phyloP scores from a whole-genome alignment of 768 basidiomycete species.

The Russula dissimulans region DNA sequence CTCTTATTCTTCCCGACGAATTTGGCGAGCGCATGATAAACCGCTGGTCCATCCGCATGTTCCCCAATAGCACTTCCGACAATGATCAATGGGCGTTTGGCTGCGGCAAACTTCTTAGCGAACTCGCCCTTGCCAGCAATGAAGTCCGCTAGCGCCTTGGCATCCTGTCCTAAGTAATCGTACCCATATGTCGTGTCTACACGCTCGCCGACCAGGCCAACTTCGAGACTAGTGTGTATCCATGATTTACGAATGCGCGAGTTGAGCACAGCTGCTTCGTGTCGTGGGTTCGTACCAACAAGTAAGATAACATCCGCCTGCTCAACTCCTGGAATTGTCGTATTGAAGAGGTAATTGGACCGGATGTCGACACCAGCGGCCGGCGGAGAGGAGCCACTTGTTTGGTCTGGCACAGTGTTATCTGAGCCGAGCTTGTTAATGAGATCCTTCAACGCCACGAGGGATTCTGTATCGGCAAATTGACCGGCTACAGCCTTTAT shows the following conservation, averaged over 20 bases:
- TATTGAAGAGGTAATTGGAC: slow-evolving; percentile 94
- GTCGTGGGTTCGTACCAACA: slow-evolving; percentile 92
- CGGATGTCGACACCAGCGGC: slow-evolving; percentile 82
- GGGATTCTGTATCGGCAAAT: slow-evolving; percentile 87
- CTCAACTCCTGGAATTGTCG: slow-evolving; percentile 84
- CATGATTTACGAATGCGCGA: slow-evolving; percentile 94
- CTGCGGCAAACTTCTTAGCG: slow-evolving; percentile 76
- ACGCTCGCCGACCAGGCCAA: slow-evolving; percentile 84
- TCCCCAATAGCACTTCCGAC: slow-evolving; percentile 83
- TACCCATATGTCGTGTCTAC: slow-evolving; percentile 91
- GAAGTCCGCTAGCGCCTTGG: slow-evolving; percentile 69
- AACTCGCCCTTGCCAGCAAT: slow-evolving; percentile 71
- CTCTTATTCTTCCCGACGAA: slow-evolving; percentile 72
- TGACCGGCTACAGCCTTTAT: slow-evolving; percentile 93
- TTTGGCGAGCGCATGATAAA: slow-evolving; percentile 67
- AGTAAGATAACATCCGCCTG: slow-evolving; percentile 87
- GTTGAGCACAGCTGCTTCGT: slow-evolving; percentile 96
- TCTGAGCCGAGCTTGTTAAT: slow-evolving; percentile 91
- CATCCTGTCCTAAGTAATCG: slow-evolving; percentile 75
- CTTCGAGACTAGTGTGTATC: slow-evolving; percentile 77
- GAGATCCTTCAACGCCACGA: slow-evolving; percentile 90
- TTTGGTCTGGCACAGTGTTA: slow-evolving; percentile 76
- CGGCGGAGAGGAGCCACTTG: slow-evolving; percentile 57
- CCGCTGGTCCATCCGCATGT: slow-evolving; percentile 72
- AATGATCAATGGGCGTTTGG: slow-evolving; percentile 87